phyloP scores from a whole-genome alignment of 2,329 filamentous ascomycete species.

The Neurospora sp. region DNA sequence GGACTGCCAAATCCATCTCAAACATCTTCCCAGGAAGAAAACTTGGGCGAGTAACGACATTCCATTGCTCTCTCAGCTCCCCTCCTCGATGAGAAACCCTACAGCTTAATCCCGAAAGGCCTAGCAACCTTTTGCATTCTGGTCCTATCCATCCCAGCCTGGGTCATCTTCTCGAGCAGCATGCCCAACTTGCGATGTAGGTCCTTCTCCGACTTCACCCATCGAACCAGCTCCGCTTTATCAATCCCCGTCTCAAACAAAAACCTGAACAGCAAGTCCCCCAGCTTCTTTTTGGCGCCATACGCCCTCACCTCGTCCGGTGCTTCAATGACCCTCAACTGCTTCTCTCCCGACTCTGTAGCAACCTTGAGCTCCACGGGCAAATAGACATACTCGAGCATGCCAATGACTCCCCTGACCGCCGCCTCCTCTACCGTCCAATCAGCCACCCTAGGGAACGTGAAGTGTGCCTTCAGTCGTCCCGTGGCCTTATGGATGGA shows the following conservation, averaged over 20 bases:
- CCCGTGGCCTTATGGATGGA: background rate
- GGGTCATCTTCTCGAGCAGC: background rate
- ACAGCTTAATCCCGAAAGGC: background rate
- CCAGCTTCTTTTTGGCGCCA: background rate
- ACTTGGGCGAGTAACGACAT: background rate
- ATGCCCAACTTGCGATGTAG: background rate
- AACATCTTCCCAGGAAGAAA: background rate
- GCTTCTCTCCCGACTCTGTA: background rate
- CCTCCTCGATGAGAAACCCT: background rate
- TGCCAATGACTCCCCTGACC: background rate
- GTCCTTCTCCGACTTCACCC: background rate
- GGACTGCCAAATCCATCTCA: background rate
- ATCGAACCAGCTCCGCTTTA: background rate
- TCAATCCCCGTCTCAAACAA: background rate
- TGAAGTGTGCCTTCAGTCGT: background rate
- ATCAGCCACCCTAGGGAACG: background rate
- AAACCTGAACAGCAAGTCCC: accelerated
- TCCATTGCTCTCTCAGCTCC: background rate
- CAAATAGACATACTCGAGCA: background rate
- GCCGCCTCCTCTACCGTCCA: background rate
- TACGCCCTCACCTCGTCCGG: background rate
- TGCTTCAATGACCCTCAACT: background rate
- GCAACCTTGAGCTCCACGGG: background rate
- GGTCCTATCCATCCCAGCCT: background rate
- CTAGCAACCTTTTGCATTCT: background rate